Base-by-base conservation (phyloP, 2,329 filamentous ascomycete species). In the Aspergillus ochraceoroseus region DNA sequence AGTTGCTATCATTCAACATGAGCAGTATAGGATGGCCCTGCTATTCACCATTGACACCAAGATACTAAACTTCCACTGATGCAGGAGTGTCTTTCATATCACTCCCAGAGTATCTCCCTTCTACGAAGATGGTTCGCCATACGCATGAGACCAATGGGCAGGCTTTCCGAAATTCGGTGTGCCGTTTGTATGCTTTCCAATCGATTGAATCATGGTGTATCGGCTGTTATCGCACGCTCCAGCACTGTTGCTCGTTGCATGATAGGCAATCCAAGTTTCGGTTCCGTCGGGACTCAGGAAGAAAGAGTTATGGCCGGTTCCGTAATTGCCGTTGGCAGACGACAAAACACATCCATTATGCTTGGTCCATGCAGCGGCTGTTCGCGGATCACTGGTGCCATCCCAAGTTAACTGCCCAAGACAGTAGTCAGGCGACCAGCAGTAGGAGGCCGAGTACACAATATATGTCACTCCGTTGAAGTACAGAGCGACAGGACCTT, bases 231-330 rank as follows among this genome's bases (percentile, higher is more conserved):
- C 74, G 38, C 76, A 79, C 1, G 70, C 66, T 1, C 76, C 75
- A 0, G 57, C 59, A 9, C 64, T 61, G 44, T 67, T 72, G 2
- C 64, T 60, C 1, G 74, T 76, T 1, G 75, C 75, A 48, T 79
- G 75, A 56, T 75, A 79, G 0, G 73, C 71, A 36, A 73, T 76
- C 70, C 70, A 79, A 2, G 68, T 73, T 56, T 79, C 66, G 0
- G 59, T 69, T 2, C 67, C 73, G 46, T 79, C 73, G 0, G 75
- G 75, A 45, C 73, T 77, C 25, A 57, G 61, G 59, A 80, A 79
- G 66, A 79, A 79, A 57, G 63, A 64, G 49, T 78, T 78, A 46
- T 78, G 74, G 0, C 74, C 75, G 0, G 75, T 72, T 11, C 75
- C 75, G 32, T 73, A 78, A 53, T 77, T 75, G 3, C 74, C 74